Evolutionary conservation across 1,284 basidiomycete genomes (phyloP), one percentile per base, ranked within the genome.

Genomic region (Malassezia psittaci): DNA sequence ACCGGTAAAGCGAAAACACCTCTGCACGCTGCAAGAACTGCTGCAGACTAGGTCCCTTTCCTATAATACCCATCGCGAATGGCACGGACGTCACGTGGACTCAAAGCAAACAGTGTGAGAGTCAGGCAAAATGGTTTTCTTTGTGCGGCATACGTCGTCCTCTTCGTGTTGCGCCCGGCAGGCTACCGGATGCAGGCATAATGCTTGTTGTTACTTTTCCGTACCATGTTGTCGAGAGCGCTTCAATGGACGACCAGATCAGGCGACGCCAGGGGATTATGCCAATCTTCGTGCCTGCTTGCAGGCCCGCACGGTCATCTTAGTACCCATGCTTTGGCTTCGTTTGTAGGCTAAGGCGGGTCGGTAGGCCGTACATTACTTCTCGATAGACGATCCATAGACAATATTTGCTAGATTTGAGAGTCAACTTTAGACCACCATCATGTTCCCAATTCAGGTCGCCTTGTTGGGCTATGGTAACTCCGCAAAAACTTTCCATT

Each of bases 381-480:
- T 37, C 7, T 29, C 7, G 24, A 29, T 29, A 29, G 24, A 29
- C 24, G 7, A 29, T 7, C 7, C 7, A 29, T 29, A 29, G 24
- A 29, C 7, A 7, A 29, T 7, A 29, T 4, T 29, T 4, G 24
- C 7, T 29, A 29, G 7, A 29, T 29, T 3, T 4, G 3, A 29
- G 24, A 42, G 37, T 43, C 36, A 34, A 11, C 46, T 45, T 45
- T 5, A 11, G 15, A 24, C 34, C 37, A 44, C 51, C 15, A 40
- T 39, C 39, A 55, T 55, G 53, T 2, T 53, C 19, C 62, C 66
- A 1, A 69, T 69, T 34, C 63, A 64, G 21, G 67, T 69, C 34
- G 68, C 64, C n/a, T 53, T 72, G 0, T 47, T 72, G 8, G 69
- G 69, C 24, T 72, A 63, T 40, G 65, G 67, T 49, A 66, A 64